A percentile compares a stretch with the other conserved stretches of the same genome.
Conservation (phyloP, 2,329 filamentous ascomycete genomes). For the Rhinocladiella mackenziei region DNA sequence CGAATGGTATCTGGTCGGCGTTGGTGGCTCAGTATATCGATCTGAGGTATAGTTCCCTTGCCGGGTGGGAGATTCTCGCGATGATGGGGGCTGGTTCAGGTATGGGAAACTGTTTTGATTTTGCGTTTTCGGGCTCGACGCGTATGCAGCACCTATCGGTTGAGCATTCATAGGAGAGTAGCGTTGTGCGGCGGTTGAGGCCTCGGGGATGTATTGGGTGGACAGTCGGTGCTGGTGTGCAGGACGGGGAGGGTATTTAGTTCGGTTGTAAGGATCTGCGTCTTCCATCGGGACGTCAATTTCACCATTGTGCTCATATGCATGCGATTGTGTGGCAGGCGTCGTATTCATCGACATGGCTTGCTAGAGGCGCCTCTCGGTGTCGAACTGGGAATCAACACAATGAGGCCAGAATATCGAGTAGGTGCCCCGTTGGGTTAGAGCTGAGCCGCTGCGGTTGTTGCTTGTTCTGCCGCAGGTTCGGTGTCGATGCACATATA, state of each 20-base stretch:
- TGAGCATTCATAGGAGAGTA: constrained; percentile 95
- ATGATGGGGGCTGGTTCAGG: constrained; percentile 54
- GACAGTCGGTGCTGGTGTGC: constrained; percentile 72
- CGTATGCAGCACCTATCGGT: constrained; percentile 75
- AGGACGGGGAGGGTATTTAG: constrained; percentile 79
- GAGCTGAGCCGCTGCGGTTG: constrained; percentile 6
- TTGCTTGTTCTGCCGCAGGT: constrained; percentile 5
- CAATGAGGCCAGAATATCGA: neutral
- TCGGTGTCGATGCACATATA: constrained; percentile 2
- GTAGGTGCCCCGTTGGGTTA: constrained; percentile 7
- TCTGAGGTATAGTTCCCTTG: constrained; percentile 40
- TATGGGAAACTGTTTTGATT: constrained; percentile 49
- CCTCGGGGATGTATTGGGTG: constrained; percentile 67
- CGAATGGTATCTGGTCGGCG: constrained; percentile 41
- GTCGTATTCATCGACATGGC: constrained; percentile 54
- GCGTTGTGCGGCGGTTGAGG: constrained; percentile 78
- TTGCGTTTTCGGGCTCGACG: constrained; percentile 56
- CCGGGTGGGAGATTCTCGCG: constrained; percentile 75
- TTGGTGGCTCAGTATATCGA: constrained; percentile 34
- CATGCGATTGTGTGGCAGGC: constrained; percentile 55
- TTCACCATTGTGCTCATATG: constrained; percentile 63
- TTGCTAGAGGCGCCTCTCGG: neutral
- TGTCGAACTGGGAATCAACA: neutral
- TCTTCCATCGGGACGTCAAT: constrained; percentile 85
- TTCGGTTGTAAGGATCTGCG: constrained; percentile 75